Base-by-base conservation (phyloP, 257 asterid genomes). In the Solanum clarkiae region DNA sequence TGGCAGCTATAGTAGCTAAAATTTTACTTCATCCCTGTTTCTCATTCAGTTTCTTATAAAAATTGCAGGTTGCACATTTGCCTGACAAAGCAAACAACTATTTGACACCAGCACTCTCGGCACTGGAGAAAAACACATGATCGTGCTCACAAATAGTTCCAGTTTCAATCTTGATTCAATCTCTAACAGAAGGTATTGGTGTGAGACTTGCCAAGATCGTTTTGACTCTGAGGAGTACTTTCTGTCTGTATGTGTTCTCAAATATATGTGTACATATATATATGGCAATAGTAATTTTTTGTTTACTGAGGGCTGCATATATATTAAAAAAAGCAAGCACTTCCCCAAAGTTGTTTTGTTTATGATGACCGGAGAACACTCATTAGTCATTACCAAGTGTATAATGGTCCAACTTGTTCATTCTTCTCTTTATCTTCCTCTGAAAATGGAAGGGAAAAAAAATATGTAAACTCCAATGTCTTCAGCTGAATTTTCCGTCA, bases 81-180 rank as follows among this genome's bases (percentile, higher is more conserved):
- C 99, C 99, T 2, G 99, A 96, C 90, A 96, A 95, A 91, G 98
- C 99, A 83, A 96, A 96, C 87, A 96, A 96, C 93, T 95, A 96
- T 77, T 91, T 96, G 89, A 93, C 98, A 51, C 98, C 99, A 14
- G 99, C 99, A n/a, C 98, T 96, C 81, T 92, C 97, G 8, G 95
- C 89, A 84, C 94, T 96, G 60, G 98, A 96, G 95, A 96, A 95
- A 91, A 96, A 96, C 86, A 96, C 99, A 10, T 96, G 84, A 91
- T 74, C 10, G 11, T 51, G 47, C 65, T 77, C 47, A 3, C 16
- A 77, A 4, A 47, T 47, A 8, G 17, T 16, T 77, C 65, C 1
- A 77, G 82, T 51, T 77, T 49, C 44, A 26, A 2, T 51, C 82
- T 77, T 51, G 45, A 24, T 77, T 24, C 63, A 77, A 14, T 77